phyloP scores from a whole-genome alignment of 139 green algal genomes.

The Tetradesmus obliquus region DNA sequence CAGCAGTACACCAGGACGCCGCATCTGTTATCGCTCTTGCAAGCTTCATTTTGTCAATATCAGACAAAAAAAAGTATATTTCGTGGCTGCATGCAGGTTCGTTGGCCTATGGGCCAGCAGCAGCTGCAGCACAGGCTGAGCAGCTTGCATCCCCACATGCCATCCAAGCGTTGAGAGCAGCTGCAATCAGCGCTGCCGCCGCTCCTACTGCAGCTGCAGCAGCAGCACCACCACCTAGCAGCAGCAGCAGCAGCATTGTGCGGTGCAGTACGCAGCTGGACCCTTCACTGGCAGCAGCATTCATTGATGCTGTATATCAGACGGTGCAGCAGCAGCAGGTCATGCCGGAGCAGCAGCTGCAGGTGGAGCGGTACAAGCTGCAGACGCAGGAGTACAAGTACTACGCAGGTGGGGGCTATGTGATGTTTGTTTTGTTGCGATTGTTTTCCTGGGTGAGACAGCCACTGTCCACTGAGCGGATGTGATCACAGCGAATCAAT shows the following conservation, averaged over 20 bases:
- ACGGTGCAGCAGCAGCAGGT: conserved; percentile 26
- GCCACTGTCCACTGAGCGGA: too few species aligned
- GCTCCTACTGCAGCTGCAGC: background rate
- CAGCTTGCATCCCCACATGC: background rate
- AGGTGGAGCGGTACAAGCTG: conserved; percentile 58
- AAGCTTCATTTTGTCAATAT: too few species aligned
- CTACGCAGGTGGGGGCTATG: background rate
- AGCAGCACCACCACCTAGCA: background rate
- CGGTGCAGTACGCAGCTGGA: conserved; percentile 3
- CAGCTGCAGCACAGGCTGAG: background rate
- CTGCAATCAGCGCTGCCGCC: too few species aligned
- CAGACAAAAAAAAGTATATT: too few species aligned
- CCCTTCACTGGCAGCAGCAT: conserved; percentile 33
- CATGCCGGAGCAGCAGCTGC: conserved; percentile 48
- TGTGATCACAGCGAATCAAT: too few species aligned
- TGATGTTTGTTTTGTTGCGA: too few species aligned
- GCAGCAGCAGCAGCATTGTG: background rate
- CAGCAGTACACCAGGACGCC: background rate
- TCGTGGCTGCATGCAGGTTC: background rate
- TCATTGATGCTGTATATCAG: conserved; percentile 44
- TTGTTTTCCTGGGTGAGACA: too few species aligned
- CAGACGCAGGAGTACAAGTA: conserved; percentile 55
- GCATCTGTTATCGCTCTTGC: too few species aligned
- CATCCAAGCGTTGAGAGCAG: background rate
- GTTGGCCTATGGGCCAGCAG: background rate